Conservation (phyloP, 495 filamentous ascomycete genomes). For the Tuber calosporum region DNA sequence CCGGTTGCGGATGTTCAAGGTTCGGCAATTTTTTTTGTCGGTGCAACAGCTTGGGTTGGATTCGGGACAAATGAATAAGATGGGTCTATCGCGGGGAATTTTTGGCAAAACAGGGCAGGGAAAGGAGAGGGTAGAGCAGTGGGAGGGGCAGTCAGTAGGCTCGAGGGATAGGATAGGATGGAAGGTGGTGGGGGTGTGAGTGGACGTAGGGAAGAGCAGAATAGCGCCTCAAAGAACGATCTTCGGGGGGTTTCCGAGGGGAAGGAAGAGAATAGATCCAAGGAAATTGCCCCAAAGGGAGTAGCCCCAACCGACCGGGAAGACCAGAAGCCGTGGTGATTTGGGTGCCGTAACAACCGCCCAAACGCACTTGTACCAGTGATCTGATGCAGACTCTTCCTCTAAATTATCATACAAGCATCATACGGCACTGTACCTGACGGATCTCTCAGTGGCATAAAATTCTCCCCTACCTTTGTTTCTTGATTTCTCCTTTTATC, state of each 20-base stretch:
- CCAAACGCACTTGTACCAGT: no score
- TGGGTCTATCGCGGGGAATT: slow-evolving; percentile 16
- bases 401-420: not conserved
- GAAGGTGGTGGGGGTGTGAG: slow-evolving; percentile 24
- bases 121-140: slow-evolving; percentile 14
- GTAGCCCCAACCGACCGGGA: slow-evolving; percentile 32
- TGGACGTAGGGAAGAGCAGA: slow-evolving; percentile 15
- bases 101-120: slow-evolving; percentile 7
- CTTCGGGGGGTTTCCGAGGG: slow-evolving; percentile 21
- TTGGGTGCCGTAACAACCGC: slow-evolving; percentile 29
- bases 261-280: slow-evolving; percentile 2
- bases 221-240: slow-evolving; percentile 16
- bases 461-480: not conserved
- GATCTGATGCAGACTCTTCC: not conserved
- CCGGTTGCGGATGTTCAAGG: not conserved
- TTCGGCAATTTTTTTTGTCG: slow-evolving; percentile 11
- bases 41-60: slow-evolving; percentile 7
- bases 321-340: slow-evolving; percentile 20
- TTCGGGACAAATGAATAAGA: slow-evolving; percentile 19
- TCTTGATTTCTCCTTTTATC: not conserved
- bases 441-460: not conserved
- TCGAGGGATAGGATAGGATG: slow-evolving; percentile 22
- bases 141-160: slow-evolving; percentile 23
- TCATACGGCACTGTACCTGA: not conserved
- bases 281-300: slow-evolving; percentile 20